Percentiles rank a stretch among this genome's conserved stretches.
Conservation (phyloP, 805 yeast genomes). For the Pichia paraexigua region DNA sequence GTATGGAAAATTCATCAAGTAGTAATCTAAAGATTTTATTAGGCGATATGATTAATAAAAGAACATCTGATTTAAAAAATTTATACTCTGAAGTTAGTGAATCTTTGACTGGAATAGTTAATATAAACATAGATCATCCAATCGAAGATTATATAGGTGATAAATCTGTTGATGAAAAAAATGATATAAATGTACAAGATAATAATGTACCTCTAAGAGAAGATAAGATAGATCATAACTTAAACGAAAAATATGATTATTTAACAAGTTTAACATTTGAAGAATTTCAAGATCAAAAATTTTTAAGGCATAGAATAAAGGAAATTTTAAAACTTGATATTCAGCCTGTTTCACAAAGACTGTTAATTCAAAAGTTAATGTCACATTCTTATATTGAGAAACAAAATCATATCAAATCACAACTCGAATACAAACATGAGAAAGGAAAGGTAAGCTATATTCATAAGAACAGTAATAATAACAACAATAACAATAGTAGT, state of each 20-base stretch:
- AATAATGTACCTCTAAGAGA: conserved; percentile 2
- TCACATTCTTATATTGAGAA: conserved; percentile 57
- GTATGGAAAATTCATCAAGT: conserved; percentile 6
- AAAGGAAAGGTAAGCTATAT: background rate
- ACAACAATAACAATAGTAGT: background rate
- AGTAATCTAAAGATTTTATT: conserved; percentile 5
- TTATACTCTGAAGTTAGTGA: conserved; percentile 23
- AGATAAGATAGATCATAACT: background rate
- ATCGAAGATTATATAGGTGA: conserved; percentile 35
- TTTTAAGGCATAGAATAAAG: conserved; percentile 43
- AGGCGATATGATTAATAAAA: conserved; percentile 9
- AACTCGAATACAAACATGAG: background rate
- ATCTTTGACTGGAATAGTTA: conserved; percentile 33
- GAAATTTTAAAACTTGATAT: conserved; percentile 35
- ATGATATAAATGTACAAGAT: conserved; percentile 4
- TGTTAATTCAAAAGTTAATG: conserved; percentile 56
- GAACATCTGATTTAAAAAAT: conserved; percentile 15
- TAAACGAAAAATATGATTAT: conserved; percentile 16
- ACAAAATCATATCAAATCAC: conserved; percentile 18
- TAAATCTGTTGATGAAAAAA: conserved; percentile 1
- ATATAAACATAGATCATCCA: conserved; percentile 41
- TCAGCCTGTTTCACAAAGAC: conserved; percentile 37
- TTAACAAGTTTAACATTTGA: conserved; percentile 26
- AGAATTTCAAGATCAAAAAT: conserved; percentile 28
- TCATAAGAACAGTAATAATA: background rate